Evolutionary conservation across 805 yeast genomes (phyloP).

Genomic region (Pichia exigua): DNA sequence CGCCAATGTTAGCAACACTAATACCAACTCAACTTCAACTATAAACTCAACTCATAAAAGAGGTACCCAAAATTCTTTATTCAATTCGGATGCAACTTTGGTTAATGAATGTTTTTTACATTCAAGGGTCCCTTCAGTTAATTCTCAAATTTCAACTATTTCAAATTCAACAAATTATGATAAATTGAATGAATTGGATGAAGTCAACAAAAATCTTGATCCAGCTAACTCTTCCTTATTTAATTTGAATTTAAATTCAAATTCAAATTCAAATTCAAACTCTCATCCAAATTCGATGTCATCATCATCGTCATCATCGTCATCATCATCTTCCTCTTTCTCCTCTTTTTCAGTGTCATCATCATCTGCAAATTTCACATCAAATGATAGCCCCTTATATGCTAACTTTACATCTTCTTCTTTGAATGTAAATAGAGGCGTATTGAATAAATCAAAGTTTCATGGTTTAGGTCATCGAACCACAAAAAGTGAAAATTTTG

Average conservation of each 20-base stretch:
- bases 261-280: neutral
- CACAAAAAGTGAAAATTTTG: slow-evolving; percentile 11
- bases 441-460: slow-evolving; percentile 4
- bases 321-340: neutral
- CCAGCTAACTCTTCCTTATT: neutral
- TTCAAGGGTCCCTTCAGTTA: neutral
- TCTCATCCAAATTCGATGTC: neutral
- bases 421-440: neutral
- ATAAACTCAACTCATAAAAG: slow-evolving; percentile 4
- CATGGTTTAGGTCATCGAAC: slow-evolving; percentile 10
- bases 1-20: neutral
- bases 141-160: slow-evolving; percentile 1
- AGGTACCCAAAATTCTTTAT: slow-evolving; percentile 5
- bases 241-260: neutral
- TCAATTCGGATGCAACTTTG: slow-evolving; percentile 11
- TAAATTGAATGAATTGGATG: neutral
- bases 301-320: neutral
- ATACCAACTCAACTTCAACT: neutral
- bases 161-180: neutral
- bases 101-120: slow-evolving; percentile 2
- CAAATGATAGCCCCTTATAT: neutral
- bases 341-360: neutral
- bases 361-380: neutral
- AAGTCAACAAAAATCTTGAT: neutral
- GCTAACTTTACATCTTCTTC: neutral